phyloP scores from a whole-genome alignment of 176 grass and related monocot species.

The Aegilops longissima region DNA sequence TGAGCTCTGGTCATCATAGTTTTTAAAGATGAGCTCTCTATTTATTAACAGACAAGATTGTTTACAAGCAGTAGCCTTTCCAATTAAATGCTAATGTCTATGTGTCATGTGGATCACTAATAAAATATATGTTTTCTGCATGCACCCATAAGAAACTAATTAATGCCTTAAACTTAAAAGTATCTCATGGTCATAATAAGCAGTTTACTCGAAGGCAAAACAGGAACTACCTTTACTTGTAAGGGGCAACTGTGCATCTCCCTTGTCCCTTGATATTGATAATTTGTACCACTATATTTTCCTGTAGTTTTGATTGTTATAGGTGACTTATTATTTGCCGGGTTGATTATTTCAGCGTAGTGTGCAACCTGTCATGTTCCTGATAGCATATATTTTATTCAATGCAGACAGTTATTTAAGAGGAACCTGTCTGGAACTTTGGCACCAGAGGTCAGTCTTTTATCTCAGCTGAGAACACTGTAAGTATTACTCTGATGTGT shows the following conservation, averaged over 20 bases:
- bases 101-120: too few species aligned
- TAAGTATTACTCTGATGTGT: slow-evolving; percentile 52
- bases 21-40: not conserved
- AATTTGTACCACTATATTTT: not conserved
- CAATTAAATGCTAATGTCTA: not conserved
- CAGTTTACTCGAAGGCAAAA: slow-evolving; percentile 1
- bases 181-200: not conserved
- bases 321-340: not conserved
- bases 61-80: not conserved
- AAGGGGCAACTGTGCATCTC: not conserved
- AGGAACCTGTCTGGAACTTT: slow-evolving; percentile 85
- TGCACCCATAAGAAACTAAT: not conserved
- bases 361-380: not conserved
- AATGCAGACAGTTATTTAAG: slow-evolving; percentile 74
- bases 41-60: not conserved
- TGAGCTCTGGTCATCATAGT: not conserved
- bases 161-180: not conserved
- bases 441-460: slow-evolving; percentile 66
- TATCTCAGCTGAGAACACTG: slow-evolving; percentile 76
- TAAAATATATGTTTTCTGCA: not conserved
- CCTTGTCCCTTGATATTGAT: not conserved
- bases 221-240: not conserved
- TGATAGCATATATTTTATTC: slow-evolving; percentile 4
- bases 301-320: not conserved
- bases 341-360: not conserved